Evolutionary conservation across 1,139 yeast genomes (phyloP).

Genomic region (Lodderomyces beijingensis): DNA sequence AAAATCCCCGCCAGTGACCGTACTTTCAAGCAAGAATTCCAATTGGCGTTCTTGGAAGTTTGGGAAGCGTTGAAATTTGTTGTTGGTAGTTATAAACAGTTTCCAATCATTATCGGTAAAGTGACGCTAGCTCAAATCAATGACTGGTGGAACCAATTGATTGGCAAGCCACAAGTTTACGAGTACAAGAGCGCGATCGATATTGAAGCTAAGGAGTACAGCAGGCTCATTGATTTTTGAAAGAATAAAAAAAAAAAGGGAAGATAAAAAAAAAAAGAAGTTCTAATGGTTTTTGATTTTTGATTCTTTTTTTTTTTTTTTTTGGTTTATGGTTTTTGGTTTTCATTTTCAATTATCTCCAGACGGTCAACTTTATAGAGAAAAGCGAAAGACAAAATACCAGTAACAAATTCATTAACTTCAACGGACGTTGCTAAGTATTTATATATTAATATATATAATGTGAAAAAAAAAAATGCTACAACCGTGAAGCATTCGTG

Average conservation of each 20-base stretch:
- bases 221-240: conserved; percentile 7
- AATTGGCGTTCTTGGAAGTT: conserved; percentile 53
- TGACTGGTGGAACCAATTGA: conserved; percentile 68
- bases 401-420: too few species aligned
- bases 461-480: too few species aligned
- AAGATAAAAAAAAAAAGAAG: conserved; percentile 1
- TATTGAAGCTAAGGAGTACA: conserved; percentile 11
- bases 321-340: too few species aligned
- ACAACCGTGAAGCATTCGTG: too few species aligned
- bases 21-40: conserved; percentile 40
- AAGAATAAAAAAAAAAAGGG: conserved; percentile 1
- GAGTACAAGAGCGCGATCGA: conserved; percentile 13
- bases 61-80: conserved; percentile 65
- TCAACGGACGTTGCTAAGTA: too few species aligned
- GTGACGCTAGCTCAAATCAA: conserved; percentile 45
- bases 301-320: too few species aligned
- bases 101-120: conserved; percentile 62
- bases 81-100: conserved; percentile 57
- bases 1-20: conserved; percentile 13
- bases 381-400: background rate
- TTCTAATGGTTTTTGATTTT: too few species aligned
- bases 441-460: too few species aligned
- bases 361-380: background rate
- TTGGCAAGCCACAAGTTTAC: conserved; percentile 41
- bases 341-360: background rate